These are phyloP conservation scores for Lobosporangium transversale DNA, from an alignment of 192 early-diverging fungal species.

Conservation along the genomic window DNA sequence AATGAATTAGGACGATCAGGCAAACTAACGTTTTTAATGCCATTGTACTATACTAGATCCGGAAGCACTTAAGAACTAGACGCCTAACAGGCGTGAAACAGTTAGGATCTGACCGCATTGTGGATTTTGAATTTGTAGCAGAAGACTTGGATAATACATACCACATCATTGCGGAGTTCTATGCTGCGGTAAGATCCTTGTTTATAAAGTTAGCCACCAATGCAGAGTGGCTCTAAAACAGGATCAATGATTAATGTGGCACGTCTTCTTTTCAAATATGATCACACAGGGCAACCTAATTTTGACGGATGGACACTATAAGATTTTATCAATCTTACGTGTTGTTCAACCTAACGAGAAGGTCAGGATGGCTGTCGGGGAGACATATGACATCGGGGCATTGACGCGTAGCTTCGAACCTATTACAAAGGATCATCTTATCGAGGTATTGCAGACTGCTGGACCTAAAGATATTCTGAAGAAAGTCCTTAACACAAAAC, in stretches of 20 bases:
- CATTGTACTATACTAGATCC: conserved; percentile 68
- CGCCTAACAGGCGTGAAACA: conserved; percentile 83
- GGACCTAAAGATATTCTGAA: conserved; percentile 74
- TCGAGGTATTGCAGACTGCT: conserved; percentile 60
- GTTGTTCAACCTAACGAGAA: conserved; percentile 85
- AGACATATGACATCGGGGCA: conserved; percentile 75
- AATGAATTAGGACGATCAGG: too few species aligned
- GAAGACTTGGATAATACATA: conserved; percentile 63
- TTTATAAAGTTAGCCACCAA: too few species aligned
- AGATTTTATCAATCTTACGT: conserved; percentile 86
- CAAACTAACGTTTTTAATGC: too few species aligned
- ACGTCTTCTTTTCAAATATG: not conserved
- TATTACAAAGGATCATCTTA: conserved; percentile 63
- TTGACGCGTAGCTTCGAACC: conserved; percentile 64
- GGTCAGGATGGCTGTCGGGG: conserved; percentile 84
- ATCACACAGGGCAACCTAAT: conserved; percentile 98
- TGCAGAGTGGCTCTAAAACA: too few species aligned
- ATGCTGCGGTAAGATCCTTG: conserved; percentile 78
- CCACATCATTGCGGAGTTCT: conserved; percentile 83
- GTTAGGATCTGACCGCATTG: conserved; percentile 89
- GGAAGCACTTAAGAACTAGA: conserved; percentile 90
- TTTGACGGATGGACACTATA: conserved; percentile 88
- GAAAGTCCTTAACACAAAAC: conserved; percentile 66
- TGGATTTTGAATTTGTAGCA: conserved; percentile 94
- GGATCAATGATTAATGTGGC: not conserved